A percentile compares a stretch with the other conserved stretches of the same genome.
phyloP scores from a whole-genome alignment of 2,329 filamentous ascomycete genomes.

The Cladosporium sp. region DNA sequence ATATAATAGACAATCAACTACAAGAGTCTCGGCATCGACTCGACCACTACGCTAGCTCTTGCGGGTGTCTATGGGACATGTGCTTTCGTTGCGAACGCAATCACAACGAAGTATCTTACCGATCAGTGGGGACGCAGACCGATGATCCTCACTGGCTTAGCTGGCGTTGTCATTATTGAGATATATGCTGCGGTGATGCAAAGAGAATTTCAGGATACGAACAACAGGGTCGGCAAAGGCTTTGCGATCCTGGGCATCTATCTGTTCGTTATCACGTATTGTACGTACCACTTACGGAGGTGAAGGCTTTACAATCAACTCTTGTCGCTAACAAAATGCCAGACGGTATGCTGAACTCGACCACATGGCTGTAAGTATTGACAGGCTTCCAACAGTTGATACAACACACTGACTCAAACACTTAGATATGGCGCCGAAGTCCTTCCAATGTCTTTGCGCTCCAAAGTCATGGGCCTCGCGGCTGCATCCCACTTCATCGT shows the following conservation, averaged over 20 bases:
- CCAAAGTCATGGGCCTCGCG: constrained; percentile 53
- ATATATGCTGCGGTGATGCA: constrained; percentile 60
- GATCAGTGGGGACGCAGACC: constrained; percentile 58
- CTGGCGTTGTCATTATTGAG: constrained; percentile 51
- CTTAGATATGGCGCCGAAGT: constrained; percentile 50
- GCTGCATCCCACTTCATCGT: constrained; percentile 49
- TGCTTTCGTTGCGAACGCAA: constrained; percentile 47
- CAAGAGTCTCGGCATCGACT: constrained; percentile 50
- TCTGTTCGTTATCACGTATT: constrained; percentile 54
- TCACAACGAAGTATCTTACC: constrained; percentile 51
- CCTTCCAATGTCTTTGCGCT: constrained; percentile 49
- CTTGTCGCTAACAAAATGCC: constrained; percentile 5
- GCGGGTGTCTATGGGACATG: constrained; percentile 53
- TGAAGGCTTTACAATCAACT: neutral
- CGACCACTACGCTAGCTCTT: constrained; percentile 49
- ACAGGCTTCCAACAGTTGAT: neutral
- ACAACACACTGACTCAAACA: constrained; percentile 22
- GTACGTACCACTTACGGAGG: constrained; percentile 30
- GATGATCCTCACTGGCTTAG: constrained; percentile 54
- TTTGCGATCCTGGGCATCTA: constrained; percentile 59
- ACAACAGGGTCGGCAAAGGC: constrained; percentile 54
- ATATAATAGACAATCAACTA: constrained; percentile 46
- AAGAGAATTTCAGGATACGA: constrained; percentile 50
- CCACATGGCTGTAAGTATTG: constrained; percentile 20
- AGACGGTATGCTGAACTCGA: constrained; percentile 25